phyloP scores from a whole-genome alignment of 2,329 filamentous ascomycete genomes.

The Fusarium verticillioides region DNA sequence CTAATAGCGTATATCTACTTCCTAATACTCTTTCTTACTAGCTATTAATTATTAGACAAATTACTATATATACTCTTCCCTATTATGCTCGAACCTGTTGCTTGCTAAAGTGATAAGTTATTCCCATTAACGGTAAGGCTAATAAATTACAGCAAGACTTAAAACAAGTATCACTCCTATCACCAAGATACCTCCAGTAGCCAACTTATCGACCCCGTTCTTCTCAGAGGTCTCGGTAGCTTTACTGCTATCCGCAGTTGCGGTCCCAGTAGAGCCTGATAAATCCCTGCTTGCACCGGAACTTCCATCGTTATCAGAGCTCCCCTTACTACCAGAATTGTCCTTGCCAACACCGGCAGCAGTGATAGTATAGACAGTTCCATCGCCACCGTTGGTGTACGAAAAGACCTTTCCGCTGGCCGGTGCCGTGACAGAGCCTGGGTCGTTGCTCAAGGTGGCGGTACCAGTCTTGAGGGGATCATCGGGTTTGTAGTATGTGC shows the following conservation, averaged over 20 bases:
- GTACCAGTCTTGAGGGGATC: neutral
- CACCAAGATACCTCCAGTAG: neutral
- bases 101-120: no score
- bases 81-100: neutral
- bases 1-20: accelerated
- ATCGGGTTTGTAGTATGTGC: neutral
- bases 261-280: neutral
- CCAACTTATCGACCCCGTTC: neutral
- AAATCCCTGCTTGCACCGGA: neutral
- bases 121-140: accelerated
- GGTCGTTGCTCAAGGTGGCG: neutral
- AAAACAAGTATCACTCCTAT: accelerated
- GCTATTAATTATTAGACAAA: no score
- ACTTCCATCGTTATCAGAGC: neutral
- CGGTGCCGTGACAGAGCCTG: neutral
- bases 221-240: neutral
- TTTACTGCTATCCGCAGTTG: neutral
- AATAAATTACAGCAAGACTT: neutral
- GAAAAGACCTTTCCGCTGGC: neutral
- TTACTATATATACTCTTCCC: accelerated
- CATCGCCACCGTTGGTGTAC: neutral
- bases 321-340: neutral
- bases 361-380: neutral
- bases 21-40: neutral
- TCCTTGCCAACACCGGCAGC: neutral